Base-by-base conservation (phyloP, 805 yeast species). In the Debaryomyces maramus region DNA sequence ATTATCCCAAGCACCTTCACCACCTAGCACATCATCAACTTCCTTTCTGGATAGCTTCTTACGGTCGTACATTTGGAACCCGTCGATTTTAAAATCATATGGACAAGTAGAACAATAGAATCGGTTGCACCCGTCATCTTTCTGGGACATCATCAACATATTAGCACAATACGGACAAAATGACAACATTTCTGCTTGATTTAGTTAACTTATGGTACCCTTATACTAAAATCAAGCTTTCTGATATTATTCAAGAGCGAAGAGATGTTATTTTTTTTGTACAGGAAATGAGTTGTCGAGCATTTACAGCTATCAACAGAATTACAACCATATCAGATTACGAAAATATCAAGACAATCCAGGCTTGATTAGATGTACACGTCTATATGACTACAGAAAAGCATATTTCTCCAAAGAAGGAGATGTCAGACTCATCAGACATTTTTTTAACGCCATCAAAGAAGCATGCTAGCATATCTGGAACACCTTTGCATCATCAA, bases 1-100 rank as follows among this genome's bases (percentile, higher is more conserved):
- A 57, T 93, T 91, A 61, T 91, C 98, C 99, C 99, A 93, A 1
- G 97, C 95, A 21, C 96, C 97, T 46, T 82, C 93, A 24, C 96
- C 96, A 41, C 99, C 99, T 13, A 93, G 73, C 9, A 93, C 96
- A 67, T 91, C 99, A 62, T 93, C 99, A 3, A 93, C 91, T 50
- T 88, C 85, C 56, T 93, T 93, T 59, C 96, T 73, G 22, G 86
- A 84, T 53, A 93, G 73, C 45, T 77, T 76, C 57, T 86, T 88
- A 40, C 97, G 75, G 57, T 90, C 97, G 60, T 73, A 93, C 64
- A 93, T 80, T 53, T 84, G 89, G 30, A 87, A 72, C 3, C 91
- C 96, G 19, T 75, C 75, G 36, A 93, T 88, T 28, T 90, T 89
- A 60, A 91, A 93, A 57, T 88, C 91, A 53, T 93, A 93, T 0